Base-by-base conservation (phyloP, 495 filamentous ascomycete species). In the Neurospora sp. region DNA sequence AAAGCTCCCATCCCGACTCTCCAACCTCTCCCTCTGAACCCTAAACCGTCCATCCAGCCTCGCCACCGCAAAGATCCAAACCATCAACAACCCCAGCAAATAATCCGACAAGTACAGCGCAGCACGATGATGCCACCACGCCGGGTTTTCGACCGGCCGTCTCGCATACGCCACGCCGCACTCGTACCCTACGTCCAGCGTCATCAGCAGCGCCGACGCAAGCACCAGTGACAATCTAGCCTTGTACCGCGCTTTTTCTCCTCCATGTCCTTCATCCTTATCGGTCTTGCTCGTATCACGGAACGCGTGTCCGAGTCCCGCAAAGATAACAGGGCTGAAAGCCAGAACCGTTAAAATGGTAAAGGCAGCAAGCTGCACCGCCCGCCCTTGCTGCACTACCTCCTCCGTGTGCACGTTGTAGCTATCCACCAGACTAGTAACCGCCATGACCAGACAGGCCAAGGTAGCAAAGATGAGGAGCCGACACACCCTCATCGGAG, bases 291-390 rank as follows among this genome's bases (percentile, higher is more conserved):
- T 10, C 9, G 9, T 23, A 1, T 70, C 62, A 40, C 62, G 16
- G 6, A 20, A 31, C 2, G 6, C 62, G 18, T 49, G 39, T 11
- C 39, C 40, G 4, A 12, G 5, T 1, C 7, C 23, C 6, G 18
- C 23, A 4, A 69, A 38, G 39, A 31, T 6, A 39, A 95, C 79
- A 0, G 94, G 93, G 2, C 94, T 82, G 78, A 93, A 92, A 3
- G 90, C 85, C 71, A 95, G 80, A 72, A 91, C 78, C 12, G 88
- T 80, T 76, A 91, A 87, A 75, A 89, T 91, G 4, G 90, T 90
- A 6, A 81, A 75, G 20, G 86, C 91, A 71, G 90, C 89, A 10
- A 92, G 86, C 75, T 91, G 87, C 62, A 95, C 85, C 85, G 62
- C 87, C 87, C 77, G 88, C 86, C 71, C 86, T 31, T 31, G 31